These are phyloP conservation scores for Neoarthrinium moseri DNA, from an alignment of 2,329 filamentous ascomycete species.

Conservation along the genomic window DNA sequence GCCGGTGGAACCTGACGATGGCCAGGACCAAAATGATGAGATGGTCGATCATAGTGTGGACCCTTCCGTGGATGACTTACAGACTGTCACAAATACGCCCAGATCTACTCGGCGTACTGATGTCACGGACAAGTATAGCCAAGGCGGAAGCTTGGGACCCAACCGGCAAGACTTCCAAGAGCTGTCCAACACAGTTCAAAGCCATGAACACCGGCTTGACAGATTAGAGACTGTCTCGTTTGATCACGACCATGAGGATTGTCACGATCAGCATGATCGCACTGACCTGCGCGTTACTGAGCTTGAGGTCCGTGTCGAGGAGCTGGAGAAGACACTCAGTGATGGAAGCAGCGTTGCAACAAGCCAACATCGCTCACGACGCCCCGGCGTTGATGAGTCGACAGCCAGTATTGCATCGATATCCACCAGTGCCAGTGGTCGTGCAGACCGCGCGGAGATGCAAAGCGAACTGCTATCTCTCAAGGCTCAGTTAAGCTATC, in stretches of 20 bases:
- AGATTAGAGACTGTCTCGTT: conserved; percentile 70
- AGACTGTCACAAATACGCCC: conserved; percentile 30
- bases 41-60: conserved; percentile 16
- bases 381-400: conserved; percentile 40
- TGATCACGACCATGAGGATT: conserved; percentile 64
- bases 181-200: conserved; percentile 52
- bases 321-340: conserved; percentile 54
- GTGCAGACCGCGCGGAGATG: conserved; percentile 43
- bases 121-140: conserved; percentile 16
- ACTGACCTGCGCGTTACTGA: conserved; percentile 68
- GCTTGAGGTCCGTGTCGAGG: conserved; percentile 62
- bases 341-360: conserved; percentile 41
- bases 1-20: conserved; percentile 25
- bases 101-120: conserved; percentile 23
- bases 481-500: conserved; percentile 48
- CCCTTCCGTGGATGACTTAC: conserved; percentile 23
- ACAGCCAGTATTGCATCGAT: conserved; percentile 46
- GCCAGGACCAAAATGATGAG: conserved; percentile 17
- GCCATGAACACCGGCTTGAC: conserved; percentile 65
- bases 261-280: conserved; percentile 66
- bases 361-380: conserved; percentile 33
- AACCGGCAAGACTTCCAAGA: conserved; percentile 40
- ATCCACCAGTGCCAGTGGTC: conserved; percentile 39
- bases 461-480: conserved; percentile 49
- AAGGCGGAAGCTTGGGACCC: conserved; percentile 17